These are phyloP conservation scores for Saccharomyces hybrid DNA, from an alignment of 1,139 yeast species.

Conservation along the genomic window DNA sequence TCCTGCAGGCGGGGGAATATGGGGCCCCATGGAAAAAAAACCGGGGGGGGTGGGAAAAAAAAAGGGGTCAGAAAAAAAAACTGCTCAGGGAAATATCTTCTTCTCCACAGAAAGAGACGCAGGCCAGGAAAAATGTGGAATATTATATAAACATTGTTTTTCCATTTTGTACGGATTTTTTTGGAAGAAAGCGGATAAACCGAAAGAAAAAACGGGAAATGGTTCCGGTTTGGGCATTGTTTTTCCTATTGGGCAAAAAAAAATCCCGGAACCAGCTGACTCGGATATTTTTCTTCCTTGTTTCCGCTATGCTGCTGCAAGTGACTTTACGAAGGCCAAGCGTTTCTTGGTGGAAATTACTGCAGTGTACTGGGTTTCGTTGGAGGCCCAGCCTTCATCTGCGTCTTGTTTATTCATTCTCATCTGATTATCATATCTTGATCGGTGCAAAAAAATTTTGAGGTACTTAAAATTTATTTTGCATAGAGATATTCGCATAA, in stretches of 20 bases:
- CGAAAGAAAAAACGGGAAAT: background rate
- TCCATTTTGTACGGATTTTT: background rate
- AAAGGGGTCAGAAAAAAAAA: background rate
- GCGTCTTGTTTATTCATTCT: background rate
- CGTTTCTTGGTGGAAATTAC: background rate
- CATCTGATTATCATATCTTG: background rate
- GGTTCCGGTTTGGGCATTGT: background rate
- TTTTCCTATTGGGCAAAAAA: background rate
- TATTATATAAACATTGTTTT: background rate
- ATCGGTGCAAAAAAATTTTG: background rate
- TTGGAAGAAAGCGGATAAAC: background rate
- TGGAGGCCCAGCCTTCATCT: background rate
- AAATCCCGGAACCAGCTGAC: background rate
- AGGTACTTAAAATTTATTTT: background rate
- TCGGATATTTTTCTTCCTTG: background rate
- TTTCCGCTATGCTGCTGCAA: background rate
- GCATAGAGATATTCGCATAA: background rate
- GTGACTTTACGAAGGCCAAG: background rate
- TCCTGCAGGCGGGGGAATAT: background rate
- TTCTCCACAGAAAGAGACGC: background rate
- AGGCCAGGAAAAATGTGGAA: background rate
- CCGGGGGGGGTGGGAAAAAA: background rate
- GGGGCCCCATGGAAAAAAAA: background rate
- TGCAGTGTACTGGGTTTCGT: background rate
- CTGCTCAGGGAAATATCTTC: background rate